phyloP scores from a whole-genome alignment of 2,329 filamentous ascomycete genomes.

The Tolypocladium ovalisporum region DNA sequence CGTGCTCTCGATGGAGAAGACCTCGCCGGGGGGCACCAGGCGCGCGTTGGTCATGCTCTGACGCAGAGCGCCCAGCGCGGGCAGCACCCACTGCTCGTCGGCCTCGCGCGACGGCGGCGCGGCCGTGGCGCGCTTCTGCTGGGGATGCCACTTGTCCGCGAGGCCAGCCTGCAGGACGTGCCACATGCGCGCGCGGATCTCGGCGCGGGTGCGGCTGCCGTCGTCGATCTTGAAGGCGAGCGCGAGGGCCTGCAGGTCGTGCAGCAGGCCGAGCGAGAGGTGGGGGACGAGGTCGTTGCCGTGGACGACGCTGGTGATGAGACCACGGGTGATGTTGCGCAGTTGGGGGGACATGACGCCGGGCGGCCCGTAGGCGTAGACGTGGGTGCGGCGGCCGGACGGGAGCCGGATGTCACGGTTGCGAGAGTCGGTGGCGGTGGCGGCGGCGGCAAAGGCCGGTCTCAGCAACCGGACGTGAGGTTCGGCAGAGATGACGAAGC shows the following conservation, averaged over 20 bases:
- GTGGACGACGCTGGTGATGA: constrained; percentile 66
- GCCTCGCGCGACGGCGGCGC: constrained; percentile 28
- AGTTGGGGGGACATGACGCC: constrained; percentile 61
- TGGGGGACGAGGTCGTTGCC: constrained; percentile 64
- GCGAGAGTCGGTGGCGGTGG: constrained; percentile 11
- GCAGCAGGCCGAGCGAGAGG: constrained; percentile 61
- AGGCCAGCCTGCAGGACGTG: constrained; percentile 51
- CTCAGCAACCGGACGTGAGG: constrained; percentile 31
- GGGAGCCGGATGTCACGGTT: constrained; percentile 42
- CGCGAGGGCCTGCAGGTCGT: constrained; percentile 64
- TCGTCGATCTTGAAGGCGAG: constrained; percentile 64
- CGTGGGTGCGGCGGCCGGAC: constrained; percentile 59
- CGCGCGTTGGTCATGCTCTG: constrained; percentile 59
- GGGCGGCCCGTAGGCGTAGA: constrained; percentile 69
- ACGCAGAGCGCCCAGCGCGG: constrained; percentile 54
- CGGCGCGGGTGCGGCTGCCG: constrained; percentile 44
- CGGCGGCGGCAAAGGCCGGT: constrained; percentile 13
- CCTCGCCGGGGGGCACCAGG: constrained; percentile 64
- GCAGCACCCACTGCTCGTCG: constrained; percentile 59
- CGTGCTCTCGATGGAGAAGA: constrained; percentile 61
- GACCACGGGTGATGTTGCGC: constrained; percentile 56
- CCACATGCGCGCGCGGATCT: constrained; percentile 58
- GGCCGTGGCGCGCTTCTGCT: constrained; percentile 10
- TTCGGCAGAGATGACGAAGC: constrained; percentile 50
- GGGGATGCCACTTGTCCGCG: constrained; percentile 39